Evolutionary conservation across 306 rosid species (phyloP), one percentile per base, ranked within the genome.

Genomic region (peach (Prunus persica)): DNA sequence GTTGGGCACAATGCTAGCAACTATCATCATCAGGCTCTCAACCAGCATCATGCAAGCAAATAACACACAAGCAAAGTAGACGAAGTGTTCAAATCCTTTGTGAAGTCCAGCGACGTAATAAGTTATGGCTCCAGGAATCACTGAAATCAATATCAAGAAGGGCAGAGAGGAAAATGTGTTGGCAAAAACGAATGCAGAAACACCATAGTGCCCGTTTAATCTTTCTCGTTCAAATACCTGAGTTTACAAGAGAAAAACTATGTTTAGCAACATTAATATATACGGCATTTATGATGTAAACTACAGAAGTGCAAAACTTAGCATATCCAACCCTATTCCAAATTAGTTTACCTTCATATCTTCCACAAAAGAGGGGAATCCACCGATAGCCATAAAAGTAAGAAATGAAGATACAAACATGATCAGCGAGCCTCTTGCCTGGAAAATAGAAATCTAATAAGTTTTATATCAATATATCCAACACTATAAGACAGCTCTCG

Each of bases 11-110:
- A 90, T 52, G 69, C 88, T 83, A 0, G 94, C 93, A 20, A 90
- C 88, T 51, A 88, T 84, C 98, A 93, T 90, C 96, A 90, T 93
- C 0, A 90, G 82, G 82, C 94, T 89, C 81, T 93, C 98, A 4
- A 93, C 94, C 19, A 90, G 52, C 89, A 84, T 76, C 66, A 90
- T 66, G 66, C 90, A 82, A 0, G 86, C 43, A 69, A 87, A 89
- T 2, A 93, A 22, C 4, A 68, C 72, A 15, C 46, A 52, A n/a
- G 54, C 52, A 24, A 87, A 93, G 86, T 71, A 90, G 1, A 78
- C 0, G 24, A 89, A 89, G 62, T 84, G 83, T 3, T 79, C 84
- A 19, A 2, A 63, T 19, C 83, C 88, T 1, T 13, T 79, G 15
- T 82, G 94, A 25, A 90, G 98, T 25, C 88, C 85, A 8, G 94